These are phyloP conservation scores for Tremella fuciformis DNA, from an alignment of 768 basidiomycete genomes.

Conservation along the genomic window DNA sequence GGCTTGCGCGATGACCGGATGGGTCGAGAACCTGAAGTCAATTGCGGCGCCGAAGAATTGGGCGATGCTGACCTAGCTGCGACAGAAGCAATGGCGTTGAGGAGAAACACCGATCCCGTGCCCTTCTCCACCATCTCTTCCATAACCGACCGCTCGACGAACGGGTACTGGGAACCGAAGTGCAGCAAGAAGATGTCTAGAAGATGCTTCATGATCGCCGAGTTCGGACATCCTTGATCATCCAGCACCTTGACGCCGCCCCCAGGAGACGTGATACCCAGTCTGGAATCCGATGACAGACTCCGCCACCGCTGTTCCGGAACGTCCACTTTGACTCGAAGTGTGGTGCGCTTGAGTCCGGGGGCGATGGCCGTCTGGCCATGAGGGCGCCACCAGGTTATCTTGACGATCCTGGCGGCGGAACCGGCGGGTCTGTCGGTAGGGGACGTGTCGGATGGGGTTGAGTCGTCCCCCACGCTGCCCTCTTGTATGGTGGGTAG, in stretches of 20 bases:
- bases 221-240: conserved; percentile 11
- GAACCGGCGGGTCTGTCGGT: neutral
- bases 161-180: conserved; percentile 37
- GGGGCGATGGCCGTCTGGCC: conserved; percentile 30
- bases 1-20: conserved; percentile 23
- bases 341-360: conserved; percentile 29
- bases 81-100: conserved; percentile 30
- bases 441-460: neutral
- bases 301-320: conserved; percentile 14
- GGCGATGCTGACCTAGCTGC: conserved; percentile 27
- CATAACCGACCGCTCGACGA: conserved; percentile 16
- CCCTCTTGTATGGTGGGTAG: conserved; percentile 26
- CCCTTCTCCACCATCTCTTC: conserved; percentile 17
- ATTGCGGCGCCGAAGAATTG: neutral
- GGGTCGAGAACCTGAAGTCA: conserved; percentile 30
- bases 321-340: conserved; percentile 27
- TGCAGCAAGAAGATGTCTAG: conserved; percentile 31
- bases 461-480: conserved; percentile 15
- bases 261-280: no score
- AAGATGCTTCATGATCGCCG: conserved; percentile 26
- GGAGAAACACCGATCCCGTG: conserved; percentile 28
- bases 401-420: conserved; percentile 24
- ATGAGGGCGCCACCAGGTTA: conserved; percentile 41
- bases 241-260: no score
- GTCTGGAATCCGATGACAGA: conserved; percentile 1